Conservation (phyloP, 2,329 filamentous ascomycete genomes). For the Helotiales sp. region DNA sequence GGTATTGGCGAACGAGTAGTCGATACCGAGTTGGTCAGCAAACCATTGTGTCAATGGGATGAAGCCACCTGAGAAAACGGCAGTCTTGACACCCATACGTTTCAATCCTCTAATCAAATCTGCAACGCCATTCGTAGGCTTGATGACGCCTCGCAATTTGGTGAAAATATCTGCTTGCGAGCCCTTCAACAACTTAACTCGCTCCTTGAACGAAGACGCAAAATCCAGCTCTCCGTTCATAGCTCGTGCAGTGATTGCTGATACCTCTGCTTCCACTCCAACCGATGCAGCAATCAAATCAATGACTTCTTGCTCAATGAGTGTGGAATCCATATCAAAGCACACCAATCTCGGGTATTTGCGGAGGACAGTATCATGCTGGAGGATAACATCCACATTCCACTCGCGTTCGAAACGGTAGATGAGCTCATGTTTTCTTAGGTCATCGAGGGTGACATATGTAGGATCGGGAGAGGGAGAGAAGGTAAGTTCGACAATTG, state of each 20-base stretch:
- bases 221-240: constrained; percentile 98
- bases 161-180: constrained; percentile 79
- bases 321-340: constrained; percentile 98
- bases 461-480: constrained; percentile 59
- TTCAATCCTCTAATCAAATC: constrained; percentile 75
- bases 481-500: constrained; percentile 66
- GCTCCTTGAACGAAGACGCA: constrained; percentile 75
- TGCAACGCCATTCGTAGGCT: constrained; percentile 78
- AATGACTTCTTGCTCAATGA: constrained; percentile 97
- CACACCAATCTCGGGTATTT: constrained; percentile 84
- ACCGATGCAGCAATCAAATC: constrained; percentile 88
- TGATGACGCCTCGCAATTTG: constrained; percentile 70
- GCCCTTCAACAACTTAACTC: constrained; percentile 79
- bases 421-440: constrained; percentile 78
- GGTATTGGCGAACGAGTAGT: constrained; percentile 88
- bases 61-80: constrained; percentile 91
- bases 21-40: constrained; percentile 75
- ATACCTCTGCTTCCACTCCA: constrained; percentile 78
- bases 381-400: constrained; percentile 83
- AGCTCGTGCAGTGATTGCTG: constrained; percentile 85
- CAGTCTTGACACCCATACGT: constrained; percentile 79
- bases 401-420: constrained; percentile 85
- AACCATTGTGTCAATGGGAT: constrained; percentile 87
- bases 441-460: constrained; percentile 66
- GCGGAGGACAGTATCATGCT: constrained; percentile 71